A percentile compares a stretch with the other conserved stretches of the same genome.
Conservation (phyloP, 2,329 filamentous ascomycete genomes). For the Diaporthe ampelina region DNA sequence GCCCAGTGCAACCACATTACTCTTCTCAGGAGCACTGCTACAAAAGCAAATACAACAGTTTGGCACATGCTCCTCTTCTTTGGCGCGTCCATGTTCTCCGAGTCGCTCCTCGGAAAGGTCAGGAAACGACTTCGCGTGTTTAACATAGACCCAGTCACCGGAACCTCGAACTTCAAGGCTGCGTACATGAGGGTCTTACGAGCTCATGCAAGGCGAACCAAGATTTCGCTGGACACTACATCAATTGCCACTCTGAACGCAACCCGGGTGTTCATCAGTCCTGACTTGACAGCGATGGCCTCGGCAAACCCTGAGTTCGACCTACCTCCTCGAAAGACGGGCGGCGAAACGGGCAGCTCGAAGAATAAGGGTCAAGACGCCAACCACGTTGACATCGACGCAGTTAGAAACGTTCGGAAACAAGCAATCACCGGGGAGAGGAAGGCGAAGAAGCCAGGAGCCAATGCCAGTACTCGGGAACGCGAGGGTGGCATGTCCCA, state of each 20-base stretch:
- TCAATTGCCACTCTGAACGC: background rate
- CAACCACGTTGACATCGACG: background rate
- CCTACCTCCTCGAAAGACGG: conserved; percentile 5
- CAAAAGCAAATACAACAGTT: conserved; percentile 27
- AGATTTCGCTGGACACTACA: conserved; percentile 24
- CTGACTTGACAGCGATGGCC: conserved; percentile 29
- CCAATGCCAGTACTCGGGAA: background rate
- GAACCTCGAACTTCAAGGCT: conserved; percentile 7
- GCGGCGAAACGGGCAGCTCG: background rate
- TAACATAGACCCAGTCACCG: conserved; percentile 11
- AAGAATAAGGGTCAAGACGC: background rate
- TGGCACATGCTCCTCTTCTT: conserved; percentile 30
- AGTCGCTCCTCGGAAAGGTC: conserved; percentile 23
- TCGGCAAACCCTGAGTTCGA: conserved; percentile 38
- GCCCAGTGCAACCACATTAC: conserved; percentile 30
- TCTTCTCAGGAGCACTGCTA: conserved; percentile 22
- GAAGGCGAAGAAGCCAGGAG: background rate
- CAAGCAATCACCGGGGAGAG: background rate
- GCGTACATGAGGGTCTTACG: conserved; percentile 25
- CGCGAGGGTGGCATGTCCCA: background rate
- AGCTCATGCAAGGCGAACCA: conserved; percentile 8
- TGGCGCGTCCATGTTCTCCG: conserved; percentile 32
- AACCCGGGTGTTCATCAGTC: background rate
- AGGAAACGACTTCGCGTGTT: conserved; percentile 37
- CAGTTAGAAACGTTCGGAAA: background rate